Percentiles rank a stretch among this genome's conserved stretches.
Evolutionary conservation across 495 filamentous ascomycete genomes (phyloP).

Genomic region (Penicillium waksmanii): DNA sequence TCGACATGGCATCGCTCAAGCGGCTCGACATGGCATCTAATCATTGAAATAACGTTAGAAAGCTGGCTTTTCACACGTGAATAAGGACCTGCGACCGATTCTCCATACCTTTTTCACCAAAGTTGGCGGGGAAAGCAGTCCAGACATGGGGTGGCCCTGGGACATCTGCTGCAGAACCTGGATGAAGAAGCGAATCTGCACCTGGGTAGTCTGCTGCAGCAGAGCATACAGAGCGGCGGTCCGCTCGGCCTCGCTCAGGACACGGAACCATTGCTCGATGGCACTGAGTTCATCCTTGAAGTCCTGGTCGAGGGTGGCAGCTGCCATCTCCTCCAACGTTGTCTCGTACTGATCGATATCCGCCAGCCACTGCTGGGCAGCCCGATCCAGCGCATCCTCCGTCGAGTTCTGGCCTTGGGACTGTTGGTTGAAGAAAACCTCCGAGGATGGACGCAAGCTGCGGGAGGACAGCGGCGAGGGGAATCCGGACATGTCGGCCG

Average conservation of each 20-base stretch:
- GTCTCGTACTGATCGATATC: conserved; percentile 98
- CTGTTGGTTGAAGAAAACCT: conserved; percentile 83
- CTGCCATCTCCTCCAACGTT: conserved; percentile 97
- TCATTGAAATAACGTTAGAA: conserved; percentile 15
- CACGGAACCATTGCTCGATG: conserved; percentile 99
- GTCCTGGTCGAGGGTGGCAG: conserved; percentile 95
- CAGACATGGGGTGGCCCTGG: conserved; percentile 96
- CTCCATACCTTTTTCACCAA: conserved; percentile 83
- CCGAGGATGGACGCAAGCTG: conserved; percentile 88
- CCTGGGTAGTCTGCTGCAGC: conserved; percentile 96
- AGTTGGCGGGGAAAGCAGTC: conserved; percentile 94
- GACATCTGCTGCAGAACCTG: conserved; percentile 98
- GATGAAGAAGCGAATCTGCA: conserved; percentile 99
- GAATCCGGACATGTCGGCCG: conserved; percentile 93
- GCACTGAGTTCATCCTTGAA: conserved; percentile 99
- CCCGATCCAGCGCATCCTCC: conserved; percentile 89
- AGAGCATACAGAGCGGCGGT: conserved; percentile 95
- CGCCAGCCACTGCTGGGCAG: conserved; percentile 96
- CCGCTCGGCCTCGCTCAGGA: conserved; percentile 93
- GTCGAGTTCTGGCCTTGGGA: conserved; percentile 64
- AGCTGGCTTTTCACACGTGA: neutral
- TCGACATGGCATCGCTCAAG: conserved; percentile 96
- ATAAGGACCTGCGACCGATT: conserved; percentile 8
- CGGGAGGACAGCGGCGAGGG: conserved; percentile 76
- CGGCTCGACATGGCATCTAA: conserved; percentile 97